Base-by-base conservation (phyloP, 2,329 filamentous ascomycete genomes). In the Monosporascus sp. region DNA sequence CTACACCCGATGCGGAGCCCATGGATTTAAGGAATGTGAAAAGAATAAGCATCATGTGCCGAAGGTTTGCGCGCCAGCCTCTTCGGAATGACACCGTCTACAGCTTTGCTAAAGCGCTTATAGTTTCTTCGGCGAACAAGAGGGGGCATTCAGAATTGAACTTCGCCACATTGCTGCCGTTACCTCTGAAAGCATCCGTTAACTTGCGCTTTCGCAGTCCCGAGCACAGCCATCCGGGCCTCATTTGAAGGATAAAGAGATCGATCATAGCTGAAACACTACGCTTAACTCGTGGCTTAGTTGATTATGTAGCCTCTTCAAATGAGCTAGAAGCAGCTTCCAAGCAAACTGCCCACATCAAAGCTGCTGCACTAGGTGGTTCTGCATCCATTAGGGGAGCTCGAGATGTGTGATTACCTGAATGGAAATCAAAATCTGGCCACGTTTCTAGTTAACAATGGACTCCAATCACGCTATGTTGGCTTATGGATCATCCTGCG, bases 11-110 rank as follows among this genome's bases (percentile, higher is more conserved):
- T 69, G 81, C 81, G 0, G 68, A 75, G 53, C 75, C 79, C 5
- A 67, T 94, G 60, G 74, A 91, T 60, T 63, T 80, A 57, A 74
- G 74, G 48, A 73, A 74, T 44, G 74, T 94, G 40, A 87, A 81
- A 70, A 77, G 87, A 47, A 74, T 93, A 31, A 86, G 84, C 49
- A 76, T 94, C 55, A 92, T 94, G 89, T 88, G 88, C 77, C 75
- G 90, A 67, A 94, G 89, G 89, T 90, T 69, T 54, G 74, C 65
- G 4, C 11, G 8, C n/a, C 6, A 45, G 22, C 37, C 51, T 26
- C 31, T 46, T 48, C 26, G 14, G 11, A 22, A 14, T 49, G 1
- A 44, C 2, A n/a, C 15, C 24, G 7, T 22, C 48, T 49, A 49
- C 48, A 48, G 52, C 40, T 63, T 70, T 50, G 70, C 53, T 52